Evolutionary conservation across 164 flowering plant genomes (phyloP), one percentile per base, ranked within the genome.

Genomic region (Tetracentron sinense): DNA sequence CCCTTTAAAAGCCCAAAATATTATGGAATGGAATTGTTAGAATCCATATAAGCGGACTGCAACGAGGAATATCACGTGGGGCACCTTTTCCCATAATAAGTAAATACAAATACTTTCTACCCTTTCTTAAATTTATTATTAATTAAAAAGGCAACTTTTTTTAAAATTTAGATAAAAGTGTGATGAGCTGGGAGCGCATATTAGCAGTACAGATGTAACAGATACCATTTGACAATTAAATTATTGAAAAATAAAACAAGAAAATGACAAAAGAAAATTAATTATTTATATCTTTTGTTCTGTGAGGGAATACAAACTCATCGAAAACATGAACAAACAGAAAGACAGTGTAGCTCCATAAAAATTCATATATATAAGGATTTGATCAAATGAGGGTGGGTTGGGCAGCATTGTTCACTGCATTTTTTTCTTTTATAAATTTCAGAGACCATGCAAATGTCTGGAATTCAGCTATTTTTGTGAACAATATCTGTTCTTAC

Each of bases 231-330:
- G 61, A 72, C 61, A 66, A 23, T 57, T 38, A 68, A 66, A 73
- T 71, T 50, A 72, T 61, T 72, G 73, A 64, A 51, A 72, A 79
- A 77, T 74, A 64, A 67, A 76, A 78, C 80, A 76, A 78, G 78
- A 80, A 78, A 70, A 79, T 76, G 85, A 81, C 88, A 81, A 83
- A 76, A 73, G 0, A 56, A 51, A 61, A 56, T 57, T n/a, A 21
- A 28, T 70, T 54, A 22, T 69, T 35, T 69, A 53, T 28, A 62
- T 8, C 17, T 55, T 35, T 30, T 60, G 26, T 63, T 16, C 4
- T 26, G 21, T 7, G 38, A 62, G 62, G 67, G 62, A 61, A 64
- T 69, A 69, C 62, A 64, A 61, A 61, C 47, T 52, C 72, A 67
- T 67, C 38, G 75, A 68, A 62, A 76, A 64, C 77, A 67, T 58